These are phyloP conservation scores for Salvia hispanica DNA, from an alignment of 257 asterid genomes.

Conservation along the genomic window DNA sequence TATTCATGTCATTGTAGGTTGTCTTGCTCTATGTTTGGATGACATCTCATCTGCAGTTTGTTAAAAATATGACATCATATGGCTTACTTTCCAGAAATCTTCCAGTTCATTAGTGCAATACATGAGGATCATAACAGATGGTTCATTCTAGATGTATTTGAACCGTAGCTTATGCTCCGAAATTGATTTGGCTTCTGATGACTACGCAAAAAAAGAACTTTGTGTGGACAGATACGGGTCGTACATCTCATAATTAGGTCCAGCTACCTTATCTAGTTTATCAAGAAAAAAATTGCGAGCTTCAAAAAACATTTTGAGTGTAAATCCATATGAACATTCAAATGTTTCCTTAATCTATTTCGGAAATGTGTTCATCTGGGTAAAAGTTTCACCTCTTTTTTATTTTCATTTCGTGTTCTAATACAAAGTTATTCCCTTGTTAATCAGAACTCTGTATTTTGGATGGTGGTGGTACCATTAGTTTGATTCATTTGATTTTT, in stretches of 20 bases:
- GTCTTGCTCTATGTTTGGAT: conserved; percentile 19
- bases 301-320: conserved; percentile 25
- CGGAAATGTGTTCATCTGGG: conserved; percentile 11
- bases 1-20: conserved; percentile 13
- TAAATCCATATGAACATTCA: conserved; percentile 20
- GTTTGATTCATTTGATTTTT: conserved; percentile 1
- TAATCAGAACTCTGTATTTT: conserved; percentile 9
- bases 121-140: conserved; percentile 64
- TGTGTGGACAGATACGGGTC: conserved; percentile 99
- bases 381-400: neutral
- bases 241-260: conserved; percentile 36
- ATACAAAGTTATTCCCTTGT: conserved; percentile 17
- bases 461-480: neutral
- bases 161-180: conserved; percentile 79
- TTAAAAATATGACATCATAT: conserved; percentile 11
- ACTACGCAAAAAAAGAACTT: conserved; percentile 78
- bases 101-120: conserved; percentile 23
- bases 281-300: conserved; percentile 11
- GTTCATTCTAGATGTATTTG: conserved; percentile 60
- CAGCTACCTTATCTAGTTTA: conserved; percentile 7
- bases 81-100: conserved; percentile 1
- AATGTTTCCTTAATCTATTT: conserved; percentile 10
- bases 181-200: conserved; percentile 89
- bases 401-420: neutral
- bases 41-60: conserved; percentile 16